Evolutionary conservation across 1,284 basidiomycete genomes (phyloP), one percentile per base, ranked within the genome.

Genomic region (Leccinum fuscescens): DNA sequence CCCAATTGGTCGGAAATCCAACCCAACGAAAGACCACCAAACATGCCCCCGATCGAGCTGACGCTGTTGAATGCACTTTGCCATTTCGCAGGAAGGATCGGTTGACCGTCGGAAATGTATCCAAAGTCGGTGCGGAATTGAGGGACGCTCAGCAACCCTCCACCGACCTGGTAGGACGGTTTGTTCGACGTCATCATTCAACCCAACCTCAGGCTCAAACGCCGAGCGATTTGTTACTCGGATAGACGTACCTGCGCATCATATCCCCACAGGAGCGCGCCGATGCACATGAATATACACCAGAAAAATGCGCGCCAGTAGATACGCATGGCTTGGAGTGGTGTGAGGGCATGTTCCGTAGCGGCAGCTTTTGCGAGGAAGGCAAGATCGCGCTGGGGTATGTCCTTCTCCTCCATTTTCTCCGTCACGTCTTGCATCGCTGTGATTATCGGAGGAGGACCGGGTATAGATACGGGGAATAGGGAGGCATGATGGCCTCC

Each of bases 21-120:
- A n/a, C 70, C 72, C 35, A 71, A 52, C 7, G 61, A 65, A 22
- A 70, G 64, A 17, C 69, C 62, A 1, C 70, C 72, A 58, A 65
- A 65, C 68, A 72, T 71, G 9, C 66, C 67, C 6, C 69, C 68
- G 24, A 71, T 67, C 0, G 63, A 64, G 35, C 67, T 70, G 48
- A 65, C 60, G 9, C 68, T 65, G 29, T 70, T 72, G 55, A 71
- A 71, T 1, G 71, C 69, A 8, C 69, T 72, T 46, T 74, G 72
- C 72, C 69, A 72, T 31, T 31, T 31, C 31, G 31, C 31, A 31
- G 31, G 31, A 31, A 31, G 4, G 0, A 31, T 31, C 31, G 31
- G 0, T 31, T 31, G 31, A 31, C 31, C 31, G 31, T 31, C 31
- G 0, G 11, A 9, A 31, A 31, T 31, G 0, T 31, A 31, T 31